phyloP scores from a whole-genome alignment of 2,329 filamentous ascomycete species.

The Aspergillus bombycis region DNA sequence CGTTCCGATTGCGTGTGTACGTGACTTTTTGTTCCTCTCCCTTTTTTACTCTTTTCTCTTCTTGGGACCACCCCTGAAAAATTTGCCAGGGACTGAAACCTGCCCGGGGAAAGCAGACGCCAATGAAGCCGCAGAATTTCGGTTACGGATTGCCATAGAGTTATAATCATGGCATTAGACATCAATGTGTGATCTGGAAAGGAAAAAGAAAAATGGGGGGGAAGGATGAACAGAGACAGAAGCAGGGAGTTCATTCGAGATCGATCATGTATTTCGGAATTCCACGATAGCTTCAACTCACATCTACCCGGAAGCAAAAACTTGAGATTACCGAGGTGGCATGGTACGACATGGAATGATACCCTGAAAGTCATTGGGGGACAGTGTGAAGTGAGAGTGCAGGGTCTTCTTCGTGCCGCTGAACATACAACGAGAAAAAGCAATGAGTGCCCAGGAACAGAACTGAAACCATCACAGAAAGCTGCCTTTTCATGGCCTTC shows the following conservation, averaged over 20 bases:
- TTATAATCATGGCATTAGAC: conserved; percentile 32
- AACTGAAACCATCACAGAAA: conserved; percentile 5
- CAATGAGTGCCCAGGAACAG: conserved; percentile 9
- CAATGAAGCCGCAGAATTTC: conserved; percentile 26
- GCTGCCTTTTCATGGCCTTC: conserved; percentile 19
- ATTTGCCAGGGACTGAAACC: conserved; percentile 4
- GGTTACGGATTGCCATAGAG: conserved; percentile 10
- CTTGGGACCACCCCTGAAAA: neutral
- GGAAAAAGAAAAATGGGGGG: conserved; percentile 14
- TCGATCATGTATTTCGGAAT: conserved; percentile 6
- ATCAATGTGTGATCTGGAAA: conserved; percentile 35
- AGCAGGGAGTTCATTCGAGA: conserved; percentile 2
- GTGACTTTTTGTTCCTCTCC: neutral
- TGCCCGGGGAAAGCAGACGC: conserved; percentile 9
- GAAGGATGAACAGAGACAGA: conserved; percentile 13
- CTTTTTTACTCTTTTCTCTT: conserved; percentile 3
- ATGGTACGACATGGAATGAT: conserved; percentile 15
- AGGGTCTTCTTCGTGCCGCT: conserved; percentile 7
- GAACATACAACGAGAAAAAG: conserved; percentile 8
- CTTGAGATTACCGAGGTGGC: conserved; percentile 22
- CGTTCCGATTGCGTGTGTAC: neutral
- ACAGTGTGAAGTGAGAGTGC: conserved; percentile 28
- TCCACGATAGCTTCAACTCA: conserved; percentile 15
- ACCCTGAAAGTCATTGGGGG: conserved; percentile 13
- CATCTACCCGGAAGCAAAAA: conserved; percentile 23